Conservation (phyloP, 2,329 filamentous ascomycete genomes). For the Arthrobotrys conoides region DNA sequence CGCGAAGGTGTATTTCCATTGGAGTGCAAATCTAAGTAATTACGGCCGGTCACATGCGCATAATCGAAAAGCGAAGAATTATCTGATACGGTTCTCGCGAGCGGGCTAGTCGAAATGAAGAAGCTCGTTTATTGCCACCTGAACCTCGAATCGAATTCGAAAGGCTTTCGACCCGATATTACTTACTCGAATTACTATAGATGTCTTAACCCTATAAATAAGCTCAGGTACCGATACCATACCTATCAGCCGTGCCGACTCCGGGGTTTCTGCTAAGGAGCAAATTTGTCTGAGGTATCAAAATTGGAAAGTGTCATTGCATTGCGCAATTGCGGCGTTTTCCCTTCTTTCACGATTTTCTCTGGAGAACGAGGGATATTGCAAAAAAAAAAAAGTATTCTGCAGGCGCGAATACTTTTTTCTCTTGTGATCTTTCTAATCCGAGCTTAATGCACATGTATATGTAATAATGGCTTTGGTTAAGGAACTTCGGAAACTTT, state of each 20-base stretch:
- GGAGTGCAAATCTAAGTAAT: background rate
- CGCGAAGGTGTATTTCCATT: conserved; percentile 30
- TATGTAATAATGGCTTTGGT: conserved; percentile 27
- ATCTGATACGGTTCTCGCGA: conserved; percentile 20
- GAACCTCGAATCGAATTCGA: conserved; percentile 42
- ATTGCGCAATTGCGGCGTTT: conserved; percentile 40
- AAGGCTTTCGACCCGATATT: conserved; percentile 44
- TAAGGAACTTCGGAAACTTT: conserved; percentile 39
- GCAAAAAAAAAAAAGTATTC: background rate
- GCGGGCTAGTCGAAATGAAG: conserved; percentile 48
- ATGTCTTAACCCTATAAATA: conserved; percentile 50
- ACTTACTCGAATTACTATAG: conserved; percentile 25
- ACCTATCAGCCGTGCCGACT: conserved; percentile 39
- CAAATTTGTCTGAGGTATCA: conserved; percentile 24
- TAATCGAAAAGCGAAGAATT: conserved; percentile 11
- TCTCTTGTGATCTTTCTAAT: conserved; percentile 11
- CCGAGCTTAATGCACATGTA: conserved; percentile 37
- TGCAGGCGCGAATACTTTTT: background rate
- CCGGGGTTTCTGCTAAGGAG: conserved; percentile 34
- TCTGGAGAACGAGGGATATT: conserved; percentile 16
- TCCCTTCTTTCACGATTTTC: background rate
- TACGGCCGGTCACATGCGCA: conserved; percentile 41
- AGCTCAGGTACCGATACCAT: conserved; percentile 46
- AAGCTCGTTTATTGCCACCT: conserved; percentile 46
- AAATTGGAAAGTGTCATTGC: conserved; percentile 40